Conservation (phyloP, 2,329 filamentous ascomycete genomes). For the Pseudofabraea citricarpa region DNA sequence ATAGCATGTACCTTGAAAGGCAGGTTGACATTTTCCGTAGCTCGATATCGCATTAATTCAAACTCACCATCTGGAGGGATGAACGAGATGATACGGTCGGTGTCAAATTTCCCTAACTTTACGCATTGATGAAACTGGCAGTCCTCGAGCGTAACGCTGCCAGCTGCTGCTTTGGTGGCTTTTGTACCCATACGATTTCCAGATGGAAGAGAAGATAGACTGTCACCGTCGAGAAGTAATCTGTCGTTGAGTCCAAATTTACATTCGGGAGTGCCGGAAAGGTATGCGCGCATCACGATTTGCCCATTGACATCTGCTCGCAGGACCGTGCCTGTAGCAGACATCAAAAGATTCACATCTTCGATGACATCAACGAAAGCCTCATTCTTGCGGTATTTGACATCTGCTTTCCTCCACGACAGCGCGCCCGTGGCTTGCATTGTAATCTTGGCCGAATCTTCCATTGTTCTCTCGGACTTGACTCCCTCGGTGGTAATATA, state of each 20-base stretch:
- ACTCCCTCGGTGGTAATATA: slow-evolving; percentile 99
- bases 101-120: slow-evolving; percentile 94
- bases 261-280: slow-evolving; percentile 94
- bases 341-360: slow-evolving; percentile 98
- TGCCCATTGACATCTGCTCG: slow-evolving; percentile 95
- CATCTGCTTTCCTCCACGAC: slow-evolving; percentile 94
- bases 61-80: slow-evolving; percentile 97
- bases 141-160: slow-evolving; percentile 92
- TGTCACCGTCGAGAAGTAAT: slow-evolving; percentile 78
- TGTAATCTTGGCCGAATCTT: slow-evolving; percentile 96
- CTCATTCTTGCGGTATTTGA: slow-evolving; percentile 99
- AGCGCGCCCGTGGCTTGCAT: slow-evolving; percentile 98
- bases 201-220: slow-evolving; percentile 59
- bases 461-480: slow-evolving; percentile 79
- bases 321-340: slow-evolving; percentile 90
- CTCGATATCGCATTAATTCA: slow-evolving; percentile 97
- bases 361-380: slow-evolving; percentile 99
- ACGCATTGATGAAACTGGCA: slow-evolving; percentile 99
- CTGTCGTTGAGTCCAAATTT: slow-evolving; percentile 98
- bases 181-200: slow-evolving; percentile 79
- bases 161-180: slow-evolving; percentile 90
- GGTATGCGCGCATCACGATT: slow-evolving; percentile 97
- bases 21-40: slow-evolving; percentile 96
- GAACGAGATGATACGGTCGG: slow-evolving; percentile 94
- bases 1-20: slow-evolving; percentile 99